Conservation (phyloP, 2,329 filamentous ascomycete species). For the Penicillium nordicum region DNA sequence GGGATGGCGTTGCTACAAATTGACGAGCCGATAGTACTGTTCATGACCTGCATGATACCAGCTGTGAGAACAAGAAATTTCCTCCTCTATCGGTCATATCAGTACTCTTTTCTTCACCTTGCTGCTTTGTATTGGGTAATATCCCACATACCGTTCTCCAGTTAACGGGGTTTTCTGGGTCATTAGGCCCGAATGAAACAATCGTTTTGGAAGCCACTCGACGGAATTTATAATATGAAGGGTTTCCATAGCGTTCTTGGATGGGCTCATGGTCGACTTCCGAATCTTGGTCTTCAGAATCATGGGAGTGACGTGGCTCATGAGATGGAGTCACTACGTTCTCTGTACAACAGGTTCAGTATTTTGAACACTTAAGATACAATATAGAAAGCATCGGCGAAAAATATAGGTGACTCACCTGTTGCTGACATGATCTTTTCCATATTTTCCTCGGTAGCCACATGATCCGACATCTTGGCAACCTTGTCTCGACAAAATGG, state of each 20-base stretch:
- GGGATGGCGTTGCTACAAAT: constrained; percentile 40
- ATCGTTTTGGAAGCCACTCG: constrained; percentile 36
- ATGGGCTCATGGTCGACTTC: constrained; percentile 24
- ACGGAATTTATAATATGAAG: constrained; percentile 30
- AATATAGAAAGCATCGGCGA: background rate
- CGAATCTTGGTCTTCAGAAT: constrained; percentile 17
- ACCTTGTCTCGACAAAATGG: constrained; percentile 1
- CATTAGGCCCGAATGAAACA: constrained; percentile 34
- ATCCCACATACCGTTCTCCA: constrained; percentile 29
- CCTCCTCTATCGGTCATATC: constrained; percentile 10
- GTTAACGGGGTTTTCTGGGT: constrained; percentile 35
- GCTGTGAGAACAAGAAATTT: constrained; percentile 36
- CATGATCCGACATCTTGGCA: constrained; percentile 17
- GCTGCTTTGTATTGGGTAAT: background rate
- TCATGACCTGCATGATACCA: constrained; percentile 40
- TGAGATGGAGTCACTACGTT: constrained; percentile 8
- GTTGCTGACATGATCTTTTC: constrained; percentile 18
- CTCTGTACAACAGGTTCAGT: constrained; percentile 6
- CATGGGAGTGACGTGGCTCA: constrained; percentile 12
- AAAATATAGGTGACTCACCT: constrained; percentile 9
- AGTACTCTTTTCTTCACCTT: background rate
- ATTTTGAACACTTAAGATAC: background rate
- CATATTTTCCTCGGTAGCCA: constrained; percentile 17
- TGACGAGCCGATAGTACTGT: constrained; percentile 42
- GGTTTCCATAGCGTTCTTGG: constrained; percentile 26